Evolutionary conservation across 441 rosid species (phyloP), one percentile per base, ranked within the genome.

Genomic region (Populus hybrid): DNA sequence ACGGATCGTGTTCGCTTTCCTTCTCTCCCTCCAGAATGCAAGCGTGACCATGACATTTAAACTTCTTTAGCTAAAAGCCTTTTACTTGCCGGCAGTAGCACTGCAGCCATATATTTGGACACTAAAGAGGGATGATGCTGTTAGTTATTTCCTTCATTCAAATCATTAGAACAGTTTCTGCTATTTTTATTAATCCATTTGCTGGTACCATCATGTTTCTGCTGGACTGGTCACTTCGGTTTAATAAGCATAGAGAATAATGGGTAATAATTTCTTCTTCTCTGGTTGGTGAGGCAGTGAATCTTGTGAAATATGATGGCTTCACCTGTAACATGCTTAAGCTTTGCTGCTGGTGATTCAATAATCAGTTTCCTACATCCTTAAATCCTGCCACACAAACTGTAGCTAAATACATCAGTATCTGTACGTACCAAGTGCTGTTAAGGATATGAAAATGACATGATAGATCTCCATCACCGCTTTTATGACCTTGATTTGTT

Each of bases 31-130:
- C 88, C 84, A 0, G 97, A 92, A 78, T 90, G 97, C 88, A 83
- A 20, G 74, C 85, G 90, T n/a, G 97, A 92, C 85, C 85, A 85
- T 50, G 97, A 92, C 69, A 77, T 74, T 12, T 90, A 79, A 87
- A 16, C 24, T 69, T 24, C 68, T 23, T 24, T 10, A 65, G 6
- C 68, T 24, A 14, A 11, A 53, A 18, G 63, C 63, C 23, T 53
- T 53, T 8, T 53, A 53, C 63, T 20, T 53, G 21, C 23, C 21
- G 21, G 1, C 21, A 53, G 21, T 6, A 6, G 9, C 18, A 2
- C 28, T 63, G 28, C 30, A 63, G 67, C 67, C 14, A 10, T 24
- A 6, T 63, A 64, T 64, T 23, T 21, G 30, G 30, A n/a, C 14
- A 23, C 16, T 21, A 24, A 23, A 64, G 16, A 23, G 32, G 26